A percentile compares a stretch with the other conserved stretches of the same genome.
phyloP scores from a whole-genome alignment of 2,329 filamentous ascomycete species.

The Fusarium goolgardi region DNA sequence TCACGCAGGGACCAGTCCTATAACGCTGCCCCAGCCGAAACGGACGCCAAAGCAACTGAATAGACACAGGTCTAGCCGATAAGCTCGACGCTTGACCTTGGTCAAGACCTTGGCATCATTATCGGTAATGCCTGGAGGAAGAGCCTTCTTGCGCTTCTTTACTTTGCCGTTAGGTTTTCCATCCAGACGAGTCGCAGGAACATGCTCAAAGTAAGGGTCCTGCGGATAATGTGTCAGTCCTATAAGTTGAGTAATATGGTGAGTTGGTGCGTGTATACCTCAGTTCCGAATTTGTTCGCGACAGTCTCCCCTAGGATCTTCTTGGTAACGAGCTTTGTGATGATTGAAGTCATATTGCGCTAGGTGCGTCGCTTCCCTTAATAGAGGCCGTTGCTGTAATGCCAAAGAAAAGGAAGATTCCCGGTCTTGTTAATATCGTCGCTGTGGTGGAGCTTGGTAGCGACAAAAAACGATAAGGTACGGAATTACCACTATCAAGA shows the following conservation, averaged over 20 bases:
- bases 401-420: background rate
- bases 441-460: slow-evolving; percentile 4
- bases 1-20: slow-evolving; percentile 85
- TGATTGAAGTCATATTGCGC: slow-evolving; percentile 61
- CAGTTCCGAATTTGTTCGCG: slow-evolving; percentile 68
- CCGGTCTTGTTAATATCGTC: slow-evolving; percentile 10
- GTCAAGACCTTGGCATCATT: slow-evolving; percentile 86
- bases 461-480: background rate
- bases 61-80: slow-evolving; percentile 84
- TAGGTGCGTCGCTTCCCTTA: background rate
- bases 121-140: slow-evolving; percentile 83
- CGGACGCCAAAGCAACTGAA: slow-evolving; percentile 84
- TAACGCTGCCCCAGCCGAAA: slow-evolving; percentile 90
- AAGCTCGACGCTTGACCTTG: slow-evolving; percentile 85
- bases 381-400: background rate
- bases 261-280: slow-evolving; percentile 54
- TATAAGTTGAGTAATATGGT: background rate
- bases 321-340: slow-evolving; percentile 67
- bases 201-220: slow-evolving; percentile 91
- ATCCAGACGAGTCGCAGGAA: slow-evolving; percentile 77
- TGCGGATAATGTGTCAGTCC: slow-evolving; percentile 53
- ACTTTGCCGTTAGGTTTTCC: slow-evolving; percentile 75
- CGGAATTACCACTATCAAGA: slow-evolving; percentile 9
- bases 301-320: slow-evolving; percentile 68
- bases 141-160: slow-evolving; percentile 86